Evolutionary conservation across 805 yeast genomes (phyloP).

Genomic region (Vanderwaltozyma yarrowii): DNA sequence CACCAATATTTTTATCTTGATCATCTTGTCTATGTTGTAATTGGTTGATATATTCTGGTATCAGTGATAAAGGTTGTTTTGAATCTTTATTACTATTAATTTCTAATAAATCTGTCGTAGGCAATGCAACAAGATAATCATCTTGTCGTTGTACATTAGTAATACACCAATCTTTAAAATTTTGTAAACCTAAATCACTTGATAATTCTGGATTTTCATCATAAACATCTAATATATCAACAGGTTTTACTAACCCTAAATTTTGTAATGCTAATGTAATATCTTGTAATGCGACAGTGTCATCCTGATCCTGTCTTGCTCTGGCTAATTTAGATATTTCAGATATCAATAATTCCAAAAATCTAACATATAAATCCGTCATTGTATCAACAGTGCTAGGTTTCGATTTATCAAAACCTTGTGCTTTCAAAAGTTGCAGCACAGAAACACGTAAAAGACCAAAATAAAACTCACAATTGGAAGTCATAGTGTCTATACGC

Average conservation of each 20-base stretch:
- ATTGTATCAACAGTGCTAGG: slow-evolving; percentile 62
- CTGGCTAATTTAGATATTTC: slow-evolving; percentile 43
- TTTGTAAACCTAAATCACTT: slow-evolving; percentile 38
- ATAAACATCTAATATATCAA: slow-evolving; percentile 41
- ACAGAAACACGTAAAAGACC: slow-evolving; percentile 39
- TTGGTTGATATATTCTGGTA: slow-evolving; percentile 27
- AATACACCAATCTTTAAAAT: slow-evolving; percentile 48
- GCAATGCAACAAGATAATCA: slow-evolving; percentile 31
- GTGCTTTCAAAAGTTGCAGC: slow-evolving; percentile 53
- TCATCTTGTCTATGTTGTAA: slow-evolving; percentile 10
- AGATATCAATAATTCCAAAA: slow-evolving; percentile 42
- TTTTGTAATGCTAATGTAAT: slow-evolving; percentile 59
- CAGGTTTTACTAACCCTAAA: slow-evolving; percentile 52
- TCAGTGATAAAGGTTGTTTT: slow-evolving; percentile 1
- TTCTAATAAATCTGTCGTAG: slow-evolving; percentile 22
- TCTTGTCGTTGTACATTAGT: slow-evolving; percentile 34
- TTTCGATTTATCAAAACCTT: slow-evolving; percentile 74
- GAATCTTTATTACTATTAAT: neutral
- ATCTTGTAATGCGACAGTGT: slow-evolving; percentile 47
- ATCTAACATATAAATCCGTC: slow-evolving; percentile 67
- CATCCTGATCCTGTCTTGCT: slow-evolving; percentile 35
- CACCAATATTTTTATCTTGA: too few species aligned
- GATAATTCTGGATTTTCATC: slow-evolving; percentile 36
- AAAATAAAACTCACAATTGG: slow-evolving; percentile 34
- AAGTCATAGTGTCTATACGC: slow-evolving; percentile 10